A percentile compares a stretch with the other conserved stretches of the same genome.
Evolutionary conservation across 768 basidiomycete genomes (phyloP).

Genomic region (Pulveroboletus sp.): DNA sequence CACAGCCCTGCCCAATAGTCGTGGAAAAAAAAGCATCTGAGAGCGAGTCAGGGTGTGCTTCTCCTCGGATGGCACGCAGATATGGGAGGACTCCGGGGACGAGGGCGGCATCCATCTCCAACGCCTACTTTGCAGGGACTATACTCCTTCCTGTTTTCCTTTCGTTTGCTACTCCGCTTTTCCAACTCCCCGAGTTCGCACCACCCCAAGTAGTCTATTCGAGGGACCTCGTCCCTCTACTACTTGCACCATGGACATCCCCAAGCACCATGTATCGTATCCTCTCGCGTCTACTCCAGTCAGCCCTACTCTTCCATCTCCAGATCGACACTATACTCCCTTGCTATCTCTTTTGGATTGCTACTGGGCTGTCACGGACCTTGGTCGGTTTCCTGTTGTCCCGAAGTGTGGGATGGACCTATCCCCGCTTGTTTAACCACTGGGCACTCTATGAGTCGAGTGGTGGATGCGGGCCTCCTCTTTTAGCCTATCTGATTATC

Average conservation of each 20-base stretch:
- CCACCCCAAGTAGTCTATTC: constrained; percentile 37
- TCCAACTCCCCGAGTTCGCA: constrained; percentile 25
- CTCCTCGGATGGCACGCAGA: background rate
- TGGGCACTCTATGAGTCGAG: constrained; percentile 37
- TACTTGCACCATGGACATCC: constrained; percentile 36
- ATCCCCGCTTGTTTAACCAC: constrained; percentile 37
- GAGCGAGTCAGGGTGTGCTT: too few species aligned
- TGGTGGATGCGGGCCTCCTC: constrained; percentile 35
- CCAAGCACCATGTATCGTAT: constrained; percentile 20
- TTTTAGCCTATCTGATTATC: constrained; percentile 21
- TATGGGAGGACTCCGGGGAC: background rate
- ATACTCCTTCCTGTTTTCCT: constrained; percentile 12
- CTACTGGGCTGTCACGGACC: constrained; percentile 15
- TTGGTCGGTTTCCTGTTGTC: constrained; percentile 21
- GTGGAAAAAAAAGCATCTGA: too few species aligned
- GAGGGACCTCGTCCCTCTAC: constrained; percentile 28
- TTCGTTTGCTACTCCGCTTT: background rate
- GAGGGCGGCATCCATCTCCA: constrained; percentile 2
- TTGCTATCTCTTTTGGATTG: constrained; percentile 23
- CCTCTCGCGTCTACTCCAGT: constrained; percentile 21
- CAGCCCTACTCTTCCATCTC: constrained; percentile 12
- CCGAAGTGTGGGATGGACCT: constrained; percentile 34
- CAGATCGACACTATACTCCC: constrained; percentile 2
- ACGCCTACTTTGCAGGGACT: constrained; percentile 6
- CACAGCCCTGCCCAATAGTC: too few species aligned